Conservation (phyloP, 495 filamentous ascomycete genomes). For the Penicillium angulare region DNA sequence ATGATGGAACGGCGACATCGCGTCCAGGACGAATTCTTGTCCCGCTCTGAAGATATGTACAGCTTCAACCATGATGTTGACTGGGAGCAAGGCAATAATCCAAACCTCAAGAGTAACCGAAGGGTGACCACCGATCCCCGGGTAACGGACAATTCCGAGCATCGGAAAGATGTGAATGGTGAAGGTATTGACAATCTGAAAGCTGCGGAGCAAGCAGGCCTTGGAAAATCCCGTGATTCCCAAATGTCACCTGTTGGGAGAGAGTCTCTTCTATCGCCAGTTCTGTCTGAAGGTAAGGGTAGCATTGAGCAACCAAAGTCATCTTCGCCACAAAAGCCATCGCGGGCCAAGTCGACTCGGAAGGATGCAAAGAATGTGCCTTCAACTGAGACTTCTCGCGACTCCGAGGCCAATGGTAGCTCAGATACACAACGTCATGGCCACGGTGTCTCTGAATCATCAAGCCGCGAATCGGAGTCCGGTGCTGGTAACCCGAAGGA, state of each 20-base stretch:
- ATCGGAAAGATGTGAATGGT: conserved; percentile 75
- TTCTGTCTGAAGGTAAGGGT: conserved; percentile 60
- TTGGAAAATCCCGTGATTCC: conserved; percentile 64
- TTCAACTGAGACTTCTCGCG: conserved; percentile 49
- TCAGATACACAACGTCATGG: conserved; percentile 10
- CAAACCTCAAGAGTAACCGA: conserved; percentile 58
- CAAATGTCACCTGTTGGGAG: conserved; percentile 53
- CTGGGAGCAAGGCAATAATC: conserved; percentile 62
- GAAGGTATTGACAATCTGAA: conserved; percentile 71
- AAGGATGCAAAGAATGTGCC: conserved; percentile 40
- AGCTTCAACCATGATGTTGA: conserved; percentile 88
- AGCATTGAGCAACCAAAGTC: conserved; percentile 49
- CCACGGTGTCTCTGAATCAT: conserved; percentile 28
- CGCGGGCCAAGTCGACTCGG: conserved; percentile 16
- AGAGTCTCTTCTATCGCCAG: conserved; percentile 64
- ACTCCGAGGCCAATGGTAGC: conserved; percentile 19
- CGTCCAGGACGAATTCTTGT: conserved; percentile 60
- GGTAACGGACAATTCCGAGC: conserved; percentile 60
- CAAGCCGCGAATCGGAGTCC: conserved; percentile 75
- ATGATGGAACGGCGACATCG: conserved; percentile 57
- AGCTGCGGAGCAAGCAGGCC: conserved; percentile 51
- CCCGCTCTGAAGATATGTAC: conserved; percentile 58
- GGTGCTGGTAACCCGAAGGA: conserved; percentile 52
- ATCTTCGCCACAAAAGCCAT: conserved; percentile 21
- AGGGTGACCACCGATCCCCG: conserved; percentile 61